phyloP scores from a whole-genome alignment of 108 stramenopile genomes.

The Hondaea fermentalgiana region DNA sequence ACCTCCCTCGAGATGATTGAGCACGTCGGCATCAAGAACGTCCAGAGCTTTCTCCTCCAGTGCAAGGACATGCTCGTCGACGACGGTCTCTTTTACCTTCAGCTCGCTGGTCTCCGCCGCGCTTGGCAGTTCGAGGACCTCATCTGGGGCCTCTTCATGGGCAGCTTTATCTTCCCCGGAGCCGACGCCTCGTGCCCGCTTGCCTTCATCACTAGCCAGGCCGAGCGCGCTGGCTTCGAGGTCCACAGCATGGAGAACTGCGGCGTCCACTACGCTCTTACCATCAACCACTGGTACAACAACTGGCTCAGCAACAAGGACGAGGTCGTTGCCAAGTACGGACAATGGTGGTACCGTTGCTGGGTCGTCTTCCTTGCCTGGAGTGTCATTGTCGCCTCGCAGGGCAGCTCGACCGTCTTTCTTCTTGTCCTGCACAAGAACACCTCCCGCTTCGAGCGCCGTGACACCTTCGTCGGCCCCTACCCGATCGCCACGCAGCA shows the following conservation, averaged over 20 bases:
- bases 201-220: not conserved
- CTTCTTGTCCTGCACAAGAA: not conserved
- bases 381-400: not conserved
- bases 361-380: conserved; percentile 9
- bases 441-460: conserved; percentile 15
- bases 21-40: conserved; percentile 28
- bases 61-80: conserved; percentile 15
- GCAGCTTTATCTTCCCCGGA: conserved; percentile 23
- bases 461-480: conserved; percentile 7
- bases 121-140: conserved; percentile 23
- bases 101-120: conserved; percentile 22
- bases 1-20: conserved; percentile 28
- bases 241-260: conserved; percentile 26
- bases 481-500: conserved; percentile 5
- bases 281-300: conserved; percentile 29
- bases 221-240: conserved; percentile 27
- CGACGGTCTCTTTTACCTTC: conserved; percentile 24
- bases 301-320: conserved; percentile 26
- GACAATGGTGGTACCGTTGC: not conserved
- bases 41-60: conserved; percentile 19
- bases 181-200: conserved; percentile 25
- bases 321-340: not conserved
- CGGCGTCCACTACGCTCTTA: conserved; percentile 25
- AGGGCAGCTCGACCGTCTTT: not conserved
- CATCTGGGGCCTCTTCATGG: conserved; percentile 26